Evolutionary conservation across 345 rosid species (phyloP).

Genomic region (Acer negundo): DNA sequence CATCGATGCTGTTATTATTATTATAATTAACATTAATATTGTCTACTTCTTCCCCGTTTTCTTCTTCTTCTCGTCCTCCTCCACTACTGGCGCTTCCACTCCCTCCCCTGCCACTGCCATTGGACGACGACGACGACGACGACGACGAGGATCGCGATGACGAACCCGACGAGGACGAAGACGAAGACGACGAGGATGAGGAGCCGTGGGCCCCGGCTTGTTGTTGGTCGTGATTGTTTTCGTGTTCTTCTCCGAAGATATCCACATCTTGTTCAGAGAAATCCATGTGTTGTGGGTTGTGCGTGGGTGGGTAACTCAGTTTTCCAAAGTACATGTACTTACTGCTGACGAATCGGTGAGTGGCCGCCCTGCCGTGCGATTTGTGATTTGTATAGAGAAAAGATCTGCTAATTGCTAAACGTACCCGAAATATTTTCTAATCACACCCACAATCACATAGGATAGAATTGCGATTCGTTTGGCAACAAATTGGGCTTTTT

Average conservation of each 20-base stretch:
- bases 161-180: slow-evolving; percentile 57
- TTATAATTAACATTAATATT: slow-evolving; percentile 12
- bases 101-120: slow-evolving; percentile 41
- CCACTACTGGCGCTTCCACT: slow-evolving; percentile 50
- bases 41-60: slow-evolving; percentile 49
- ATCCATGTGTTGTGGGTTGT: slow-evolving; percentile 23
- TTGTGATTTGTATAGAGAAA: no score
- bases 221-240: slow-evolving; percentile 17
- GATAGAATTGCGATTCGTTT: no score
- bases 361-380: no score
- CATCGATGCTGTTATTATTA: slow-evolving; percentile 13
- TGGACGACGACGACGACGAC: slow-evolving; percentile 36
- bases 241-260: slow-evolving; percentile 49
- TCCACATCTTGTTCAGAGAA: slow-evolving; percentile 40
- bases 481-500: no score
- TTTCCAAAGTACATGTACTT: neutral
- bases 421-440: no score
- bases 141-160: slow-evolving; percentile 42
- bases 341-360: no score
- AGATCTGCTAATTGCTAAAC: no score
- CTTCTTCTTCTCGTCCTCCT: slow-evolving; percentile 50
- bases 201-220: slow-evolving; percentile 44
- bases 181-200: slow-evolving; percentile 51
- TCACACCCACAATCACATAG: no score
- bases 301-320: no score